Evolutionary conservation across 352 stramenopile species (phyloP), one percentile per base, ranked within the genome.

Genomic region (Pythium oligandrum): DNA sequence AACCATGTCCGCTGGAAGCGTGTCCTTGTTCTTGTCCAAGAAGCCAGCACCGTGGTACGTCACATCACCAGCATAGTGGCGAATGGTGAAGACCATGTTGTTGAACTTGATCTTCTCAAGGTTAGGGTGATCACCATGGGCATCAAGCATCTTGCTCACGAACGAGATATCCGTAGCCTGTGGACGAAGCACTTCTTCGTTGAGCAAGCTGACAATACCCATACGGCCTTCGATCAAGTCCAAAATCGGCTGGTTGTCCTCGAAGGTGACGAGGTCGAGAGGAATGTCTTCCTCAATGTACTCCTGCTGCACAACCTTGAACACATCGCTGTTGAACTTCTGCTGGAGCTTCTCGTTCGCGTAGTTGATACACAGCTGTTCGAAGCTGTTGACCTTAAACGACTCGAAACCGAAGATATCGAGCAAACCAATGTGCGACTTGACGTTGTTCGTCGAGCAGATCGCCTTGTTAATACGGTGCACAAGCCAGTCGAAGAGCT

Each of bases 341-440:
- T 88, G 74, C 65, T 97, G 88, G 6, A 97, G 73, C 66, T 93
- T 93, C 55, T 96, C 88, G 64, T 96, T 96, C 7, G 78, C 85
- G 55, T 90, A 96, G 74, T 96, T 96, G 61, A 96, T 96, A 63
- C 87, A 96, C 33, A 96, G 68, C 65, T 98, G 92, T 59, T 96
- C 85, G 43, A 96, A 96, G 32, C 71, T 83, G 57, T 92, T 90
- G 40, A 70, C 74, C 38, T 95, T 69, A 53, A 98, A 98, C 47
- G 72, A 88, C 69, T 98, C 95, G 59, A 98, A 98, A 9, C 95
- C 93, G 65, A 98, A 98, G 57, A 98, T 98, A 70, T 98, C 95
- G 17, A 98, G 69, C 53, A 98, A 66, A 54, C 90, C 87, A 62
- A 98, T 97, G 68, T 90, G 78, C 12, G 70, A 77, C 65, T 83